phyloP scores from a whole-genome alignment of 129 eudicot genomes.

The Helianthus annuus region DNA sequence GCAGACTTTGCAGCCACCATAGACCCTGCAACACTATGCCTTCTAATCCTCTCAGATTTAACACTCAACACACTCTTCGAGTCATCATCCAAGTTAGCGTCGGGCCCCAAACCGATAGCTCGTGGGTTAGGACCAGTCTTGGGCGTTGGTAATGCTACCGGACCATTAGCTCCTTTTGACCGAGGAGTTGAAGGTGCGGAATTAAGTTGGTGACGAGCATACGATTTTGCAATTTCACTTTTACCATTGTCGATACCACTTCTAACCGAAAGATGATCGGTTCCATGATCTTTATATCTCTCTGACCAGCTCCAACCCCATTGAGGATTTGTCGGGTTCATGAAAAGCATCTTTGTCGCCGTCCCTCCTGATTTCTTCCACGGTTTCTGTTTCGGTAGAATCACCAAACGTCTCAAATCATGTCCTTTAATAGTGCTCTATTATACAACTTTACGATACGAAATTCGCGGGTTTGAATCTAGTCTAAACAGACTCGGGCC shows the following conservation, averaged over 20 bases:
- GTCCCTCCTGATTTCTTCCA: constrained; percentile 73
- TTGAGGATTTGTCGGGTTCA: constrained; percentile 90
- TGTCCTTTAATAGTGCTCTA: background rate
- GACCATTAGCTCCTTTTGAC: constrained; percentile 37
- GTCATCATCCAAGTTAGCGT: constrained; percentile 43
- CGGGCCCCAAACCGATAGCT: constrained; percentile 38
- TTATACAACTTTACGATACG: too few relatives aligned
- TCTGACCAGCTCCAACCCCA: constrained; percentile 99
- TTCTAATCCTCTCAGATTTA: constrained; percentile 65
- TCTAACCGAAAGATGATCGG: constrained; percentile 45
- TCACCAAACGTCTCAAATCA: background rate
- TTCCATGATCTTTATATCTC: constrained; percentile 51
- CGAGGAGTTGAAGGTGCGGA: constrained; percentile 57
- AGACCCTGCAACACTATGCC: constrained; percentile 73
- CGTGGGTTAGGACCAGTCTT: constrained; percentile 56
- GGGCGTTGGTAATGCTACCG: constrained; percentile 38
- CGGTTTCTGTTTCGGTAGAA: constrained; percentile 56
- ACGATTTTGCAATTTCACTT: constrained; percentile 73
- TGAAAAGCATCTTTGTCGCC: constrained; percentile 59
- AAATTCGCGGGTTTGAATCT: too few relatives aligned
- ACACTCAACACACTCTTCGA: constrained; percentile 61
- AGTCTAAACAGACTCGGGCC: too few relatives aligned
- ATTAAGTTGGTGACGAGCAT: constrained; percentile 77
- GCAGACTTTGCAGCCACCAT: constrained; percentile 67
- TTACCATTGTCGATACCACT: constrained; percentile 35